Base-by-base conservation (phyloP, 176 grass and related monocot genomes). In the Phoenix dactylifera region DNA sequence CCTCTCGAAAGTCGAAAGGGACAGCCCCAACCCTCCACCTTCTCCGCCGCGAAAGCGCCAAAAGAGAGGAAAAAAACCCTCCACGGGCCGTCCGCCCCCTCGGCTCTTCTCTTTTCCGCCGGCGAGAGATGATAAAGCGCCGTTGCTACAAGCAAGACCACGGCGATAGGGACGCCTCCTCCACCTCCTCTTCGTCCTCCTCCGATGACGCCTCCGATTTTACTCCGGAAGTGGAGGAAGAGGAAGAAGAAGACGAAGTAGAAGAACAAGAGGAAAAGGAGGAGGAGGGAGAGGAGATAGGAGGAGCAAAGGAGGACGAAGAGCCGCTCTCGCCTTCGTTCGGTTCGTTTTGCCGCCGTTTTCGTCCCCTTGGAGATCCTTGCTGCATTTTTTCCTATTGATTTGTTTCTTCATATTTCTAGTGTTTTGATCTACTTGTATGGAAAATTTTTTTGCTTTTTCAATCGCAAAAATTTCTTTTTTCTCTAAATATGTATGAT, bases 81-180 rank as follows among this genome's bases (percentile, higher is more conserved):
- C 35, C 35, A 12, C 35, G 1, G 35, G 7, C 1, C 35, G 9
- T 10, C 35, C 35, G 35, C 35, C 1, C 1, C 35, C 35, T 44
- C 9, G 9, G 35, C 35, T 44, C 35, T 12, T 44, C 35, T 44
- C 35, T 12, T 44, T 44, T 30, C 28, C 5, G 24, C 35, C 20
- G 19, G 5, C 12, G 17, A 52, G 44, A 64, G 22, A 95, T 95
- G 90, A 89, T 95, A 54, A 95, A 95, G 77, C 72, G 90, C 74
- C 78, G 79, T 26, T 83, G 60, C 68, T 95, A 83, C 64, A 75
- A 67, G 85, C 72, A 83, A 51, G 89, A 87, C 50, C 85, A 86
- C 5, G 75, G 81, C 15, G 74, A 81, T 23, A 53, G 52, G 16
- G 75, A 70, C 18, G 66, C 12, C 18, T 75, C 79, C 17, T 89